phyloP scores from a whole-genome alignment of 257 asterid genomes.

The Lycium ferocissimum region DNA sequence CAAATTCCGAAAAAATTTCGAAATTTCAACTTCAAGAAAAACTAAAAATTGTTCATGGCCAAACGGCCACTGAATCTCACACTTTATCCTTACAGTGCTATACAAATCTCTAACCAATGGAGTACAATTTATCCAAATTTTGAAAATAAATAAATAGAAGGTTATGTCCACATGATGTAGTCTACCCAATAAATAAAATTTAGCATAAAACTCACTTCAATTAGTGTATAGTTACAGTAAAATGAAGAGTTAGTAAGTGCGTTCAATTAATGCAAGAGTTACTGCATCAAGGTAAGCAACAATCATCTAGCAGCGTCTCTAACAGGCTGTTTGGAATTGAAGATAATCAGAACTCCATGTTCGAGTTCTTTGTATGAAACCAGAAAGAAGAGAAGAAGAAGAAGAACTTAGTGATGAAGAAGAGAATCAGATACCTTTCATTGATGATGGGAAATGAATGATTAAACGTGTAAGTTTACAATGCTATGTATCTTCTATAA shows the following conservation, averaged over 20 bases:
- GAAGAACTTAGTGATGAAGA: no score
- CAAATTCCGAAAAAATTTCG: no score
- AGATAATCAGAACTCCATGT: no score
- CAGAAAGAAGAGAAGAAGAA: no score
- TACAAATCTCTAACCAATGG: conserved; percentile 24
- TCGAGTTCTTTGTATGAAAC: no score
- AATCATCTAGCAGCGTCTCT: conserved; percentile 89
- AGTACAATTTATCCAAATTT: not conserved
- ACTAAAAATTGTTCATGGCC: no score
- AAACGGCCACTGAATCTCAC: not conserved
- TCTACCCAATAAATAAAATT: not conserved
- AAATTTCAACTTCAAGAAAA: no score
- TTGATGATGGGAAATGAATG: no score
- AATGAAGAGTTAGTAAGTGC: not conserved
- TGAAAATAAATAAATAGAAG: not conserved
- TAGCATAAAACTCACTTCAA: not conserved
- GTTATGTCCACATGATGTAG: not conserved
- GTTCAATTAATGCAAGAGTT: conserved; percentile 27
- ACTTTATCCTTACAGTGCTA: not conserved
- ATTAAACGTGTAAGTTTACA: no score
- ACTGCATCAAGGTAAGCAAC: conserved; percentile 93
- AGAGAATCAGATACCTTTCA: no score
- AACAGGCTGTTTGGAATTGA: conserved; percentile 80
- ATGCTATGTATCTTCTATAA: no score
- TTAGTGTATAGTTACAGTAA: not conserved